Evolutionary conservation across 345 rosid species (phyloP).

Genomic region (Cochlearia excelsa): DNA sequence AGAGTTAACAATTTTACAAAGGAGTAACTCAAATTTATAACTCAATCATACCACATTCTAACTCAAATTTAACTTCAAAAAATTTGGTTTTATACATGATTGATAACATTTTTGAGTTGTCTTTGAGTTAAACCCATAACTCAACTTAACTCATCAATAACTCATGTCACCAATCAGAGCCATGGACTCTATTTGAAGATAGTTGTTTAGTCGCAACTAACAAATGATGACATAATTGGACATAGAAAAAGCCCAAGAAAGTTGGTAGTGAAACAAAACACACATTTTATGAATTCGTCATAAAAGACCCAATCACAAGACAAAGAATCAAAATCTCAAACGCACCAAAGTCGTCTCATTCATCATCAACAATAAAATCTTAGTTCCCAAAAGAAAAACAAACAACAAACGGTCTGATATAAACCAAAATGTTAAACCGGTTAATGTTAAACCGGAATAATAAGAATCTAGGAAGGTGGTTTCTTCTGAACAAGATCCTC

Average conservation of each 20-base stretch:
- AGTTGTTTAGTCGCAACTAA: too few relatives aligned
- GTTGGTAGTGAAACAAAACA: neutral
- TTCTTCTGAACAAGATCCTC: slow-evolving; percentile 65
- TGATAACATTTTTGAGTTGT: too few relatives aligned
- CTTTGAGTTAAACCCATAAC: too few relatives aligned
- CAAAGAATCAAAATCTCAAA: neutral
- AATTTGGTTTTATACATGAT: too few relatives aligned
- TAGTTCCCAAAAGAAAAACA: neutral
- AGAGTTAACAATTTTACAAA: too few relatives aligned
- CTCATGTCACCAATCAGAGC: too few relatives aligned
- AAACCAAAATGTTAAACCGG: slow-evolving; percentile 10
- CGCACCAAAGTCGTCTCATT: slow-evolving; percentile 21
- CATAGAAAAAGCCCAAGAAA: neutral
- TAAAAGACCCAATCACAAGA: neutral
- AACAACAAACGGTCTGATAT: slow-evolving; percentile 18
- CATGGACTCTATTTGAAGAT: too few relatives aligned
- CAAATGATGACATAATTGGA: too few relatives aligned
- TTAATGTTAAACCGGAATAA: slow-evolving; percentile 4
- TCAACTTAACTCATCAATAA: too few relatives aligned
- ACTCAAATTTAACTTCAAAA: too few relatives aligned
- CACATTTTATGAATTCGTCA: neutral
- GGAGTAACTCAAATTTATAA: too few relatives aligned
- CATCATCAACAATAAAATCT: slow-evolving; percentile 15
- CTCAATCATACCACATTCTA: too few relatives aligned
- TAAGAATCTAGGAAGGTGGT: slow-evolving; percentile 26